A percentile compares a stretch with the other conserved stretches of the same genome.
Evolutionary conservation across 2,329 filamentous ascomycete species (phyloP).

Genomic region (Alternaria gansuensis): DNA sequence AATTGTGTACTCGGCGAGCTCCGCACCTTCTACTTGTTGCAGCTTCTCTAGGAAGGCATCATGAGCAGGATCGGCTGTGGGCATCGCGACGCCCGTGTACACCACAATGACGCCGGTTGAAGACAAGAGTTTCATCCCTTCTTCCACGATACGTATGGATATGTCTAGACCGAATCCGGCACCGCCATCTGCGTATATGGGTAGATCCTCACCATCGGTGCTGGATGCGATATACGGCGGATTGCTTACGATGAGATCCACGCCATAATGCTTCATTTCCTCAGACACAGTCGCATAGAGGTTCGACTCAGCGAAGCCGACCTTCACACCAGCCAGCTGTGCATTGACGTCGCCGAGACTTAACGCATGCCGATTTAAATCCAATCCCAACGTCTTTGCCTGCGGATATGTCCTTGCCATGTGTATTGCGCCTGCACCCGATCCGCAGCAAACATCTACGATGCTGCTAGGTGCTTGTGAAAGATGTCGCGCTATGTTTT

Average conservation of each 20-base stretch:
- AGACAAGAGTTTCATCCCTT: conserved; percentile 31
- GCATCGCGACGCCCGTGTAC: conserved; percentile 37
- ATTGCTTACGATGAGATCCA: conserved; percentile 39
- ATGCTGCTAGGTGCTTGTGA: conserved; percentile 20
- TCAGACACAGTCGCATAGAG: conserved; percentile 29
- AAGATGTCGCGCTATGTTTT: conserved; percentile 22
- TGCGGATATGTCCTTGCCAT: conserved; percentile 30
- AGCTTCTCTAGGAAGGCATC: conserved; percentile 34
- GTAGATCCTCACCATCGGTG: conserved; percentile 31
- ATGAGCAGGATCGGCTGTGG: conserved; percentile 25
- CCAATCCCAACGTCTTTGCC: conserved; percentile 31
- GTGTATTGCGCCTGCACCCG: conserved; percentile 38
- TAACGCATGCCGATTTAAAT: conserved; percentile 34
- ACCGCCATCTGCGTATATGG: conserved; percentile 39
- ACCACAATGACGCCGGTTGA: conserved; percentile 29
- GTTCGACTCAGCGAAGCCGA: conserved; percentile 33
- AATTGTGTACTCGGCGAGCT: conserved; percentile 32
- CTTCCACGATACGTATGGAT: conserved; percentile 33
- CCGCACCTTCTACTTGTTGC: conserved; percentile 21
- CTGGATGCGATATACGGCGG: conserved; percentile 40
- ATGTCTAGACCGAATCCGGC: conserved; percentile 35
- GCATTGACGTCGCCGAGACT: conserved; percentile 31
- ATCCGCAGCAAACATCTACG: conserved; percentile 38
- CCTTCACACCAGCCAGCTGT: conserved; percentile 21
- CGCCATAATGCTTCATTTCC: conserved; percentile 13